Base-by-base conservation (phyloP, 2,329 filamentous ascomycete species). In the Ceratocystis diversiconidia region DNA sequence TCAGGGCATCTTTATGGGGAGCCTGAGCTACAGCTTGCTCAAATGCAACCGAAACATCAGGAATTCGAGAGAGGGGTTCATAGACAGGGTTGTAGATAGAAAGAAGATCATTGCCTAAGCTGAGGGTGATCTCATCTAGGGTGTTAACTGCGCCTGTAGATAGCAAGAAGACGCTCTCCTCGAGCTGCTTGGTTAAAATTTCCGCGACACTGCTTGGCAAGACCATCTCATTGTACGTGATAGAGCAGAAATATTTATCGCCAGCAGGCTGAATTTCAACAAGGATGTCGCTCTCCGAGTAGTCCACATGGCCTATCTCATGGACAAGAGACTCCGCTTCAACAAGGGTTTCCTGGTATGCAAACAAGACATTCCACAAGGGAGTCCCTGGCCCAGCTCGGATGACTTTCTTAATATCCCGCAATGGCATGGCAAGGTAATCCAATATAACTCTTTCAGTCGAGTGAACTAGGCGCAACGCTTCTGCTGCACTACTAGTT, bases 311-410 rank as follows among this genome's bases (percentile, higher is more conserved):
- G 30, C 81, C 79, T 0, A 82, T 72, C 65, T 90, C 78, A 8
- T 71, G 73, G 0, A 92, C 76, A 2, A 73, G 70, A 0, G 36
- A 68, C 62, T 30, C 68, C 70, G 70, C 70, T 76, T 71, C 72
- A 2, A 70, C 69, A 1, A 87, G 76, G 0, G 86, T 88, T 71
- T 95, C 87, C 70, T 96, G 92, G 79, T 92, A 96, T 0, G 92
- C 85, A 70, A 95, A 86, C 0, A 96, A 76, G 0, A 86, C 80
- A 69, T 95, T 89, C 70, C 92, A 96, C 0, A 95, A 74, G 1
- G 75, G 75, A 48, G 83, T 79, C 0, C 80, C 77, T 0, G 83
- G 78, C 32, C 79, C 75, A 0, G 87, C 68, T 0, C 79, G 81
- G 2, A 80, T 82, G 1, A 80, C 74, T 69, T 81, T 83, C 70